Base-by-base conservation (phyloP, 306 rosid species). In the Aeschynomene evenia region DNA sequence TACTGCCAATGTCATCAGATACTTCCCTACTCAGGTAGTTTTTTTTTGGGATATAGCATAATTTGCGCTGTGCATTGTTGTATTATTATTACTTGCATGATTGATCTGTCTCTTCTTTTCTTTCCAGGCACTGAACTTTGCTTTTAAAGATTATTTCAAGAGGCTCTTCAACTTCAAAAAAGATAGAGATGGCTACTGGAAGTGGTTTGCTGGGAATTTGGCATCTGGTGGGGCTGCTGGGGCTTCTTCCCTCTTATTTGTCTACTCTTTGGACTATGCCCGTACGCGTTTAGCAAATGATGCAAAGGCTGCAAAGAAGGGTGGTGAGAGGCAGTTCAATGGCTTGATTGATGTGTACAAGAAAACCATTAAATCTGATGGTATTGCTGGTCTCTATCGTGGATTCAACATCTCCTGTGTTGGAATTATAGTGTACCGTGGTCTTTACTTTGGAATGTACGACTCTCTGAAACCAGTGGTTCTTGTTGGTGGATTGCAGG, bases 211-310 rank as follows among this genome's bases (percentile, higher is more conserved):
- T 77, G 97, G 96, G 71, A 91, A 89, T 79, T 43, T 91, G 85
- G 97, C 91, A 21, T 89, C 96, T 59, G 97, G 97, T 76, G 96
- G 88, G 20, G 90, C 91, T 60, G 96, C 96, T 72, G 97, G 97
- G 53, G 97, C 96, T 66, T 86, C 94, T 34, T 87, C 96, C 63
- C 93, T 87, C 70, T 36, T 84, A 43, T 91, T 89, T 74, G 97
- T 91, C 66, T 91, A 87, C 72, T 87, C 96, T 9, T 66, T 91
- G 65, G 97, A 91, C 74, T 91, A 60, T 68, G 96, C 94, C 21
- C 85, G 97, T 58, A 91, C 97, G 6, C 91, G 97, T 39, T 70
- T 91, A 75, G 94, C 97, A 19, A 89, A 87, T 68, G 97, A 91
- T 28, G 68, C 88, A 6, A 91, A 91, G 85, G 85, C 95, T 75